A percentile compares a stretch with the other conserved stretches of the same genome.
phyloP scores from a whole-genome alignment of 805 yeast species.

The Candida morakotiae region DNA sequence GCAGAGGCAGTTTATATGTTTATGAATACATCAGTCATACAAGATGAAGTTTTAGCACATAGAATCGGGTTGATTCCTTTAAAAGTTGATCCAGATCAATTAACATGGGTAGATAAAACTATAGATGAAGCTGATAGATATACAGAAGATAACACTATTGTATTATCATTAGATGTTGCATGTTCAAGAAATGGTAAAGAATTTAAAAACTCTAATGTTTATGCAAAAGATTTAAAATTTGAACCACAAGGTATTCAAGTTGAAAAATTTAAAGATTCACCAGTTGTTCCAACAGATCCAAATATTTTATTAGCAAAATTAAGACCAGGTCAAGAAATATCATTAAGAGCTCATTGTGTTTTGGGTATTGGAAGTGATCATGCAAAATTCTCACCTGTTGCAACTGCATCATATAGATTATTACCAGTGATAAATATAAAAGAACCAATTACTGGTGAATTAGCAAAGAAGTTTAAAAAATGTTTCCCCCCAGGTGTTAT shows the following conservation, averaged over 20 bases:
- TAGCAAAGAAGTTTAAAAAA: slow-evolving; percentile 74
- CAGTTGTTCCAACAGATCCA: slow-evolving; percentile 80
- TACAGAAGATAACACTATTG: slow-evolving; percentile 88
- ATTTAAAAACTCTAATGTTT: slow-evolving; percentile 80
- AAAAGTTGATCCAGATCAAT: slow-evolving; percentile 82
- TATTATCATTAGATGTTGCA: slow-evolving; percentile 70
- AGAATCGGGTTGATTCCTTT: slow-evolving; percentile 91
- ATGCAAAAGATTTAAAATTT: slow-evolving; percentile 84
- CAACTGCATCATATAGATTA: slow-evolving; percentile 93
- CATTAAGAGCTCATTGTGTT: slow-evolving; percentile 84
- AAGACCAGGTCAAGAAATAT: slow-evolving; percentile 95
- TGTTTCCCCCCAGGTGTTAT: slow-evolving; percentile 95
- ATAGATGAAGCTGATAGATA: slow-evolving; percentile 62
- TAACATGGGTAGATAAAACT: slow-evolving; percentile 74
- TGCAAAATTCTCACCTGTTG: slow-evolving; percentile 95
- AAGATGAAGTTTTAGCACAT: slow-evolving; percentile 95
- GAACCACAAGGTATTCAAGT: slow-evolving; percentile 89
- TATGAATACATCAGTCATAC: slow-evolving; percentile 94
- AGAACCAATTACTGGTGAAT: slow-evolving; percentile 69
- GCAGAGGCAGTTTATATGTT: slow-evolving; percentile 87
- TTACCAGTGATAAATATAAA: slow-evolving; percentile 81
- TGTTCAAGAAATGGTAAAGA: slow-evolving; percentile 83
- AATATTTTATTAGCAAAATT: slow-evolving; percentile 86
- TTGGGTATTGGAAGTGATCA: slow-evolving; percentile 93
- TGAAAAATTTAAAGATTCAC: slow-evolving; percentile 60